A percentile compares a stretch with the other conserved stretches of the same genome.
These are phyloP conservation scores for Dillenia turbinata DNA, from an alignment of 164 flowering plant species.

Conservation along the genomic window DNA sequence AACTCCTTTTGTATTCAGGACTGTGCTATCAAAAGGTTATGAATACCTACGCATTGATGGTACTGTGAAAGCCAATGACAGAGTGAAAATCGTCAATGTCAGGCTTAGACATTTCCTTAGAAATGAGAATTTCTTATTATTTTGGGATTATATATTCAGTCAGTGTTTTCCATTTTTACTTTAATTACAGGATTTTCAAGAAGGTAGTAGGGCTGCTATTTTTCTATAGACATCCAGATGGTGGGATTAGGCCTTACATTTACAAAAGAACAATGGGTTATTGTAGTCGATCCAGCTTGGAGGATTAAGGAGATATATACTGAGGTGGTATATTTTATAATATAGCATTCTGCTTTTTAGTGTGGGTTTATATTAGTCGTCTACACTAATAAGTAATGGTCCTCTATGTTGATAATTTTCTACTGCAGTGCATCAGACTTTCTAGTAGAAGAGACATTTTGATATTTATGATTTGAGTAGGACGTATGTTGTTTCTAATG, in stretches of 20 bases:
- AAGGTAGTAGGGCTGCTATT: constrained; percentile 75
- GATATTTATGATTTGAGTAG: too few species aligned
- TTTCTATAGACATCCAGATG: constrained; percentile 97
- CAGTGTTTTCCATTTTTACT: constrained; percentile 6
- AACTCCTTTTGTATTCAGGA: constrained; percentile 42
- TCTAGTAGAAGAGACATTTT: too few species aligned
- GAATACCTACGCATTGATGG: constrained; percentile 85
- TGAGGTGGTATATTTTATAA: too few species aligned
- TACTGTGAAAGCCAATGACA: constrained; percentile 77
- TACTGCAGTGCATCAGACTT: too few species aligned
- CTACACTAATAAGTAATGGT: too few species aligned
- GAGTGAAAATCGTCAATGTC: constrained; percentile 79
- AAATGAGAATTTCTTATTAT: neutral
- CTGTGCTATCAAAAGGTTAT: constrained; percentile 53
- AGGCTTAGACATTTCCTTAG: constrained; percentile 14
- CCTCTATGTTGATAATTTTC: too few species aligned
- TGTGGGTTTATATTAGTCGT: too few species aligned
- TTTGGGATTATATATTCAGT: neutral
- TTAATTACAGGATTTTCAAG: constrained; percentile 83
- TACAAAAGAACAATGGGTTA: constrained; percentile 97
- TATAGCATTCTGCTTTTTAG: too few species aligned
- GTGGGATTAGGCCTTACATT: constrained; percentile 98
- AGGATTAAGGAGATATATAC: constrained; percentile 1
- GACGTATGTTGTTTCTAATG: too few species aligned
- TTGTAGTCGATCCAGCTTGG: constrained; percentile 99